Evolutionary conservation across 2,329 filamentous ascomycete genomes (phyloP), one percentile per base, ranked within the genome.

Genomic region (Exophiala alcalophila): DNA sequence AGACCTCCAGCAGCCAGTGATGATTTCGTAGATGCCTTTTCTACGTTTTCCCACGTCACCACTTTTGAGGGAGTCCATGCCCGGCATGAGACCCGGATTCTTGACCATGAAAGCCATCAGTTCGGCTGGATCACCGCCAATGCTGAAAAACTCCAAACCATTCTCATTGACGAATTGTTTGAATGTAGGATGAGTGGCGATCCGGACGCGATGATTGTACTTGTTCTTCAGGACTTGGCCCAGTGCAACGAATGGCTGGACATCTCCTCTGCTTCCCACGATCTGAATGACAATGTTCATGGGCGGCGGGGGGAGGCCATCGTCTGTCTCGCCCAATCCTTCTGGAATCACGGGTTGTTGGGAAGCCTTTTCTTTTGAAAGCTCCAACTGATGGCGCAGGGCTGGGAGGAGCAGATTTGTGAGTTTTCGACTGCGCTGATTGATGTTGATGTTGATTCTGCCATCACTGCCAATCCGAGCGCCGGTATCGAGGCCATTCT

Each of bases 61-160:
- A 51, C 76, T 84, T 47, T 80, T 81, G 34, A 94, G 65, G 1
- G 84, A 81, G 34, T 90, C 83, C 45, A 91, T 78, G 1, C 84
- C 84, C 1, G 88, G 88, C 82, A 94, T 87, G 21, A 94, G 69
- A 0, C 87, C 86, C 0, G 88, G 86, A 54, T 92, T 85, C 64
- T 90, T 90, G 31, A 92, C 87, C 87, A 94, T 94, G 57, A 91
- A 94, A 3, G 87, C 86, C 84, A 88, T 89, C 29, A 88, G 69
- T 57, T 85, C 77, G 1, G 80, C 76, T 1, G 84, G 84, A 59
- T 89, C 83, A 2, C 84, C 84, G n/a, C 84, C 83, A 37, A 88
- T 84, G 49, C 68, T 77, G 62, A 84, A 88, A 62, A 88, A 90
- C 56, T 89, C 85, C 10, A 90, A 72, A 0, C 74, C 82, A 59